These are phyloP conservation scores for Hemerocallis citrina DNA, from an alignment of 106 monocot genomes.

Conservation along the genomic window DNA sequence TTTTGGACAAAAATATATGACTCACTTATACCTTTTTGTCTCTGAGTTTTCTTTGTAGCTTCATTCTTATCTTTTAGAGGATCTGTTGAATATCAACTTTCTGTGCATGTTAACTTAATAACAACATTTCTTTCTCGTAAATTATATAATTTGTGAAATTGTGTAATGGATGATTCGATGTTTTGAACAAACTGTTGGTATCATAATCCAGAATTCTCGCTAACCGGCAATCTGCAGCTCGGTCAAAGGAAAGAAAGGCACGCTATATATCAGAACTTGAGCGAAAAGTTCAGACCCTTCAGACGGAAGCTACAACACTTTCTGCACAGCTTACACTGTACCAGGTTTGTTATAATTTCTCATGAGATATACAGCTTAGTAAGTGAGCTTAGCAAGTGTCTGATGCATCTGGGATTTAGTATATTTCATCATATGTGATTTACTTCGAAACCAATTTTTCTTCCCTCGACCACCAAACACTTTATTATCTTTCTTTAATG, in stretches of 20 bases:
- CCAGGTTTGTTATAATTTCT: constrained; percentile 29
- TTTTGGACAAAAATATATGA: no score
- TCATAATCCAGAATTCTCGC: constrained; percentile 44
- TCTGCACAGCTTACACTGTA: constrained; percentile 53
- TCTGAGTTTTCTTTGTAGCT: background rate
- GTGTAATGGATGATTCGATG: background rate
- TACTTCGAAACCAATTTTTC: no score
- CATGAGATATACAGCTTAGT: no score
- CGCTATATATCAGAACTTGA: constrained; percentile 67
- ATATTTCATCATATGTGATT: no score
- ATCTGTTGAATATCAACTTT: background rate
- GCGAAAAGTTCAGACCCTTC: constrained; percentile 57
- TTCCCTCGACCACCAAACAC: background rate
- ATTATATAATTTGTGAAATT: background rate
- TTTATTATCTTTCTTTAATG: background rate
- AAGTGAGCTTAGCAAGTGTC: no score
- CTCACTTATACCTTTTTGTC: no score
- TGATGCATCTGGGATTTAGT: no score
- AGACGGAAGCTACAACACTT: constrained; percentile 61
- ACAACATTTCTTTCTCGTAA: no score
- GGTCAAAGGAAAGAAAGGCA: constrained; percentile 67
- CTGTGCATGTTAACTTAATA: background rate
- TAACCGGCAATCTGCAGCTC: constrained; percentile 62
- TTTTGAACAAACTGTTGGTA: constrained; percentile 1
- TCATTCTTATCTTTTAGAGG: background rate